A percentile compares a stretch with the other conserved stretches of the same genome.
Conservation (phyloP, 106 monocot genomes). For the Posidonia australis region DNA sequence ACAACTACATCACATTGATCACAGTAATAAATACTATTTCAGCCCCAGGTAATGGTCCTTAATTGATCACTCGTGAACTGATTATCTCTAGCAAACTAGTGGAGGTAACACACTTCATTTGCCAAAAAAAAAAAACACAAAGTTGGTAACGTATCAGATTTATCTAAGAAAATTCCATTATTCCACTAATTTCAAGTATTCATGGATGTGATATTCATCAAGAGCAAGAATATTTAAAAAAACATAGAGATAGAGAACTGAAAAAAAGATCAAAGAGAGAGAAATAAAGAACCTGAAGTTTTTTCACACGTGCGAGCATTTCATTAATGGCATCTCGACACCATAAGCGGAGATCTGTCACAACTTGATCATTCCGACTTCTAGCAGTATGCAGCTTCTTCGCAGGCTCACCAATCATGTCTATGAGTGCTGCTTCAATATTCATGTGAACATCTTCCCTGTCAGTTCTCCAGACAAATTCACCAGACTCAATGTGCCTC, state of each 20-base stretch:
- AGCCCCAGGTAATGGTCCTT: too few relatives aligned
- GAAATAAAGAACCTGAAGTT: conserved; percentile 57
- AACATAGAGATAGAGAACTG: background rate
- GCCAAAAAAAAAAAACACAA: too few relatives aligned
- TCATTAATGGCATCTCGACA: conserved; percentile 85
- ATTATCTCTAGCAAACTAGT: too few relatives aligned
- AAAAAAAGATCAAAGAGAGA: background rate
- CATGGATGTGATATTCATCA: too few relatives aligned
- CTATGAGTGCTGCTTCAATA: conserved; percentile 86
- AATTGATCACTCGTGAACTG: too few relatives aligned
- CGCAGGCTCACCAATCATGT: conserved; percentile 87
- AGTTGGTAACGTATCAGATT: too few relatives aligned
- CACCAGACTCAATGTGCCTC: conserved; percentile 50
- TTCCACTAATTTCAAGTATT: too few relatives aligned
- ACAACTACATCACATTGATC: too few relatives aligned
- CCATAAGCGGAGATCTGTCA: conserved; percentile 87
- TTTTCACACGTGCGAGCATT: conserved; percentile 38
- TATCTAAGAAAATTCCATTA: too few relatives aligned
- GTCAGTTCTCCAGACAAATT: conserved; percentile 78
- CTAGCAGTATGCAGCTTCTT: conserved; percentile 98
- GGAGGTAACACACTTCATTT: too few relatives aligned
- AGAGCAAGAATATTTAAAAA: too few relatives aligned
- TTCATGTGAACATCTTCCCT: conserved; percentile 99
- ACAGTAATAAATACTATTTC: too few relatives aligned
- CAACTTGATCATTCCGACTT: conserved; percentile 92